phyloP scores from a whole-genome alignment of 768 basidiomycete genomes.

The Baorangia bicolor region DNA sequence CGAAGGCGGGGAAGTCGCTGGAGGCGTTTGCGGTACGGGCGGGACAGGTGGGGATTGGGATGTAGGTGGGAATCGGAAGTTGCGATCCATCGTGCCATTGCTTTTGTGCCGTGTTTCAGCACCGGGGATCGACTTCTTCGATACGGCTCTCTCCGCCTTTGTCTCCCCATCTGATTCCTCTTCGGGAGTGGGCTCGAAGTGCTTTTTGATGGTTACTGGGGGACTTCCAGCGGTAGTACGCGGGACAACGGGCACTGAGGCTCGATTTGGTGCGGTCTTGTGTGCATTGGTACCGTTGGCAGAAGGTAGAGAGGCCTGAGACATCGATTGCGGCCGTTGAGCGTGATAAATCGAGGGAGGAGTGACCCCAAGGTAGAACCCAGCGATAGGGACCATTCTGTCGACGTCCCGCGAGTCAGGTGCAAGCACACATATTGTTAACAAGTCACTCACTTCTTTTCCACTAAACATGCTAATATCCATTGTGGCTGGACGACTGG shows the following conservation, averaged over 20 bases:
- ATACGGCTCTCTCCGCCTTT: slow-evolving; percentile 31
- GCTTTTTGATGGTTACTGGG: slow-evolving; percentile 34
- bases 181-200: slow-evolving; percentile 55
- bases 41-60: slow-evolving; percentile 15
- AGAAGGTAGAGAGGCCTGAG: slow-evolving; percentile 56
- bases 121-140: slow-evolving; percentile 10
- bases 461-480: slow-evolving; percentile 85
- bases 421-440: not conserved
- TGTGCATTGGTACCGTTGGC: slow-evolving; percentile 29
- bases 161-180: slow-evolving; percentile 39
- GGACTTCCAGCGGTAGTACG: slow-evolving; percentile 43
- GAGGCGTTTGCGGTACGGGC: slow-evolving; percentile 2
- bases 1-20: slow-evolving; percentile 34
- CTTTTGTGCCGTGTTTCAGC: slow-evolving; percentile 40
- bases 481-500: slow-evolving; percentile 95
- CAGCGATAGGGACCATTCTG: slow-evolving; percentile 85
- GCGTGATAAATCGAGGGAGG: slow-evolving; percentile 40
- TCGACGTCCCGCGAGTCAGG: not conserved
- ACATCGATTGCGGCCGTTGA: slow-evolving; percentile 73
- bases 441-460: slow-evolving; percentile 64
- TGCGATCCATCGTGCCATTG: slow-evolving; percentile 75
- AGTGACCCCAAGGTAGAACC: slow-evolving; percentile 77
- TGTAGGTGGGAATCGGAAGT: slow-evolving; percentile 64
- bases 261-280: slow-evolving; percentile 47
- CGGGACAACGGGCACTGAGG: slow-evolving; percentile 65